Evolutionary conservation across 164 flowering plant species (phyloP).

Genomic region (Berberis vulgaris): DNA sequence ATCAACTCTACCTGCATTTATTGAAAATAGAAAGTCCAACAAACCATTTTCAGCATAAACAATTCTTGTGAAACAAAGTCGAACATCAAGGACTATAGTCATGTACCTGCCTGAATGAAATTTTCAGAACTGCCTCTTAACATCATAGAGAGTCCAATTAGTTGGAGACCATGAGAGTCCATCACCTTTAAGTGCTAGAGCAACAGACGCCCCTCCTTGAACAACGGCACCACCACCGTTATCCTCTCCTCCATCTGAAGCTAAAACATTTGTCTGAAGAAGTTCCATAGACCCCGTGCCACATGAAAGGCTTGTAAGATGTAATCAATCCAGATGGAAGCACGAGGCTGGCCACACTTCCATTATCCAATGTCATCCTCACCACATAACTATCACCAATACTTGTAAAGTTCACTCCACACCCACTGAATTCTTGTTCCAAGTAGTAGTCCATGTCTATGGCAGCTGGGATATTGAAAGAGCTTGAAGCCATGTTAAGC

Average conservation of each 20-base stretch:
- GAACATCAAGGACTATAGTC: background rate
- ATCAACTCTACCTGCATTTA: conserved; percentile 65
- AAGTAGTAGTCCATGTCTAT: conserved; percentile 51
- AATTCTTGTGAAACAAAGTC: background rate
- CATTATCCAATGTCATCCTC: conserved; percentile 49
- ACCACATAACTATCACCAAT: conserved; percentile 55
- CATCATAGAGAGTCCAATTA: conserved; percentile 47
- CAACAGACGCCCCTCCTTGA: conserved; percentile 63
- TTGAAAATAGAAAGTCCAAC: background rate
- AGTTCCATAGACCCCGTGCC: conserved; percentile 80
- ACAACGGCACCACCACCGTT: conserved; percentile 31
- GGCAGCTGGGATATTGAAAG: conserved; percentile 13
- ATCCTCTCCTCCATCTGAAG: conserved; percentile 7
- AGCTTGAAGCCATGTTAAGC: conserved; percentile 36
- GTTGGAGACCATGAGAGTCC: conserved; percentile 49
- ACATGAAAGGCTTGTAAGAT: conserved; percentile 75
- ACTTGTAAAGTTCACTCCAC: conserved; percentile 54
- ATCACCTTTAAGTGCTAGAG: conserved; percentile 22
- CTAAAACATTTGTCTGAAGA: conserved; percentile 56
- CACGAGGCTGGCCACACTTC: conserved; percentile 51
- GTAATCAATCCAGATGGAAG: conserved; percentile 70
- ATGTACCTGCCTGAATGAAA: conserved; percentile 39
- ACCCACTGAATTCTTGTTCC: conserved; percentile 51
- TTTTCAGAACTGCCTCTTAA: conserved; percentile 40
- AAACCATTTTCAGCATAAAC: background rate